Percentiles rank a stretch among this genome's conserved stretches.
Evolutionary conservation across 352 stramenopile species (phyloP).

Genomic region (Phytophthora syringae): DNA sequence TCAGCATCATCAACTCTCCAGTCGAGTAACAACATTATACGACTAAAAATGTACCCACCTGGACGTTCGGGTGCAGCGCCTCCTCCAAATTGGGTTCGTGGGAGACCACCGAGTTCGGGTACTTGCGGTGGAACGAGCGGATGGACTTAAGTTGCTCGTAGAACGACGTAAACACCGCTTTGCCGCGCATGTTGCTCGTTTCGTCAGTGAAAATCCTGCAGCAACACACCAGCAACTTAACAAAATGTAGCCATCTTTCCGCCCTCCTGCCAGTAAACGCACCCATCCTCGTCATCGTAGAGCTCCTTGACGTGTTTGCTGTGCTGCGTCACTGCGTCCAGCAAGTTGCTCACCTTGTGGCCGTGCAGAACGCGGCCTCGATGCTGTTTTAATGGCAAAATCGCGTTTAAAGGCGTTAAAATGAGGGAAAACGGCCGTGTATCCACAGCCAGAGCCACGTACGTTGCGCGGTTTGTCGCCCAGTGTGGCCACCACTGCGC

Average conservation of each 20-base stretch:
- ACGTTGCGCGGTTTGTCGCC: slow-evolving; percentile 86
- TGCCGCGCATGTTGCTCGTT: slow-evolving; percentile 77
- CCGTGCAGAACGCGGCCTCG: slow-evolving; percentile 78
- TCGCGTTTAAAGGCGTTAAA: slow-evolving; percentile 2
- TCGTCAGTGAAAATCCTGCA: slow-evolving; percentile 79
- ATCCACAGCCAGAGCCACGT: slow-evolving; percentile 25
- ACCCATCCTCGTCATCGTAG: slow-evolving; percentile 87
- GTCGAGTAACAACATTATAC: no score
- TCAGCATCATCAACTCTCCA: neutral
- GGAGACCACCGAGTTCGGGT: slow-evolving; percentile 69
- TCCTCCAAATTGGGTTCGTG: slow-evolving; percentile 74
- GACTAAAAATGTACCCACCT: slow-evolving; percentile 33
- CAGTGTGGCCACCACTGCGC: slow-evolving; percentile 72
- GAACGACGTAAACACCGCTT: slow-evolving; percentile 88
- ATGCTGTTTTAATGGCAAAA: slow-evolving; percentile 52
- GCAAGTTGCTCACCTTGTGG: slow-evolving; percentile 85
- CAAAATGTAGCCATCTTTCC: no score
- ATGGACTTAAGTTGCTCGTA: slow-evolving; percentile 90
- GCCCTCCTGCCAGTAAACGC: slow-evolving; percentile 16
- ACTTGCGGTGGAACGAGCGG: slow-evolving; percentile 86
- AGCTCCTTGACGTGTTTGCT: slow-evolving; percentile 80
- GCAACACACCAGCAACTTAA: neutral
- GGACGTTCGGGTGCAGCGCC: slow-evolving; percentile 64
- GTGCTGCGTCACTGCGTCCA: slow-evolving; percentile 73
- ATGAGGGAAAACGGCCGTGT: neutral